phyloP scores from a whole-genome alignment of 2,329 filamentous ascomycete species.

The Cytospora mali region DNA sequence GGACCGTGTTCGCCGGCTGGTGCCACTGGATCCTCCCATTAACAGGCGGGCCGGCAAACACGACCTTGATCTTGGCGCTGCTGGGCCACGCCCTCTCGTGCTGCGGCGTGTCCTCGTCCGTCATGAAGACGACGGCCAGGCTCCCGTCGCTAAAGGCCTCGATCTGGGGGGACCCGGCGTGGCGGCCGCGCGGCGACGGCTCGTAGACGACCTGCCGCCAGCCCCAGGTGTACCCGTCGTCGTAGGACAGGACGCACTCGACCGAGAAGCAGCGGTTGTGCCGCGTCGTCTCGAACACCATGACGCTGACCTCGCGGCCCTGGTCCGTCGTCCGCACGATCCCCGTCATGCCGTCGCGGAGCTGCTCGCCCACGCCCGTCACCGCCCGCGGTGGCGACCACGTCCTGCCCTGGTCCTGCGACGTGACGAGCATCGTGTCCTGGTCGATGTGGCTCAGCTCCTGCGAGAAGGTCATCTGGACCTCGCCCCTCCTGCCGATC shows the following conservation, averaged over 20 bases:
- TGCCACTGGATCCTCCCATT: conserved; percentile 27
- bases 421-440: conserved; percentile 51
- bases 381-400: conserved; percentile 46
- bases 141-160: conserved; percentile 43
- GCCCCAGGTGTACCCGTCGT: conserved; percentile 45
- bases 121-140: conserved; percentile 50
- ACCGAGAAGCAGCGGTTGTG: conserved; percentile 43
- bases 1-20: conserved; percentile 13
- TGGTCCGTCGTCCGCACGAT: conserved; percentile 40
- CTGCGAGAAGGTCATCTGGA: conserved; percentile 50
- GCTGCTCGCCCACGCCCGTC: conserved; percentile 39
- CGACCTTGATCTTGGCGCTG: conserved; percentile 45
- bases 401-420: conserved; percentile 44
- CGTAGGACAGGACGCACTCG: conserved; percentile 49
- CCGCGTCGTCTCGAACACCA: conserved; percentile 51
- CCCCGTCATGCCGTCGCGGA: conserved; percentile 50
- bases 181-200: conserved; percentile 36
- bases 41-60: conserved; percentile 34
- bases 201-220: conserved; percentile 45
- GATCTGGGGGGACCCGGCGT: conserved; percentile 50
- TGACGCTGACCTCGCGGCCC: conserved; percentile 43
- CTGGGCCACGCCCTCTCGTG: conserved; percentile 41
- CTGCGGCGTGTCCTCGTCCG: conserved; percentile 43
- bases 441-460: conserved; percentile 50
- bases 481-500: conserved; percentile 32